These are phyloP conservation scores for Euphorbia tirucalli DNA, from an alignment of 345 rosid genomes.

Conservation along the genomic window DNA sequence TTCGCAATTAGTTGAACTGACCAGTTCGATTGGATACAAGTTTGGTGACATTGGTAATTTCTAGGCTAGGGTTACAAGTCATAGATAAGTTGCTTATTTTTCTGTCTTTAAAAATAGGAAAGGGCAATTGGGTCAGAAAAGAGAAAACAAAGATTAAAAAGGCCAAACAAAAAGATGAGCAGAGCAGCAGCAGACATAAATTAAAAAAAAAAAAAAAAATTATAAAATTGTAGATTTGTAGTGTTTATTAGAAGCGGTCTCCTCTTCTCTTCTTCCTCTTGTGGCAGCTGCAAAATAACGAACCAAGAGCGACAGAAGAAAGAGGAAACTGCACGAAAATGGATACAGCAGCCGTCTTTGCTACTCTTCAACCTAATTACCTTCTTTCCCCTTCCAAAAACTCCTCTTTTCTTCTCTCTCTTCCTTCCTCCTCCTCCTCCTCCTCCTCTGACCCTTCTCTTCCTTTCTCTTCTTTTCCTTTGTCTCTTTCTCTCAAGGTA, in stretches of 20 bases:
- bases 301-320: not conserved
- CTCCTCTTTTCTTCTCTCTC: constrained; percentile 14
- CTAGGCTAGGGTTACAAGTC: too few species aligned
- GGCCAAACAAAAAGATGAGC: not conserved
- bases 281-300: not conserved
- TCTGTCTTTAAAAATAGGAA: not conserved
- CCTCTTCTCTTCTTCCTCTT: constrained; percentile 1
- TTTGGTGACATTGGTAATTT: too few species aligned
- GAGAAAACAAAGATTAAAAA: not conserved
- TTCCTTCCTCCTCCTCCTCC: constrained; percentile 9
- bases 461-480: constrained; percentile 17
- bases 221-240: not conserved
- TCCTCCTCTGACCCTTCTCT: not conserved
- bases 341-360: constrained; percentile 50
- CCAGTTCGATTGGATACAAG: too few species aligned
- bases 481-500: constrained; percentile 47
- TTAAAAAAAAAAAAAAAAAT: not conserved
- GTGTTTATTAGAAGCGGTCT: not conserved
- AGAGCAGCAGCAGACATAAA: too few species aligned
- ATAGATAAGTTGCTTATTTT: too few species aligned
- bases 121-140: not conserved
- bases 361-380: constrained; percentile 38
- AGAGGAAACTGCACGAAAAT: constrained; percentile 22
- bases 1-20: too few species aligned
- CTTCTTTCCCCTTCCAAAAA: constrained; percentile 41